Base-by-base conservation (phyloP, 805 yeast species). In the Zygoascus biomembranicola region DNA sequence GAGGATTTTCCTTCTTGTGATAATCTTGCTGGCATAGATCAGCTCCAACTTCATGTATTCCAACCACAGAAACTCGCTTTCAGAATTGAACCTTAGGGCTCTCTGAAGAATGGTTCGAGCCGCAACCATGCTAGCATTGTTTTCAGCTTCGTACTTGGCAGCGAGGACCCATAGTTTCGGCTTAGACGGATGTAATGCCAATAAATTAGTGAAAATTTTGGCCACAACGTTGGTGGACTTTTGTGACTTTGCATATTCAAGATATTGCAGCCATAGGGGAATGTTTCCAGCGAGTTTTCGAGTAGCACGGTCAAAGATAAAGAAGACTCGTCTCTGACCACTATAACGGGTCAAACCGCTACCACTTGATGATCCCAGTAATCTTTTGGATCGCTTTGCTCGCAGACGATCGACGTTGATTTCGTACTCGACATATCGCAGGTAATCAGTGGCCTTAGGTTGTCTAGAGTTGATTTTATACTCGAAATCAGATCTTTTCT, bases 401-500 rank as follows among this genome's bases (percentile, higher is more conserved):
- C 98, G 80, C 54, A 94, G 73, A 59, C 79, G 81, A 58, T 90
- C 97, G 45, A 94, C 75, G 63, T 84, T 85, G 55, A 68, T 75
- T 65, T 94, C 99, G 65, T 84, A 95, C 51, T 81, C 85, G 46
- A 85, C 79, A 66, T 94, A 94, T 60, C 79, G 78, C 53, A 87
- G 66, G 64, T 82, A 95, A 67, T 92, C 98, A 51, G 79, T 72
- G 1, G 88, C 79, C 58, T 78, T 82, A 11, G 90, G 80, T 1
- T 94, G 95, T 68, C 98, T 77, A 44, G 95, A 87, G 46, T 80
- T 79, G 52, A 94, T 79, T 54, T 96, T 73, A 67, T 94, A 96
- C 70, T 94, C 99, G 63, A 90, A 94, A 69, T 90, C 97, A 0
- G 97, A 92, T 72, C 99, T 79, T 65, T 90, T 80, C 71, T 94